These are phyloP conservation scores for Phylloporus arenicola DNA, from an alignment of 768 basidiomycete species.

Conservation along the genomic window DNA sequence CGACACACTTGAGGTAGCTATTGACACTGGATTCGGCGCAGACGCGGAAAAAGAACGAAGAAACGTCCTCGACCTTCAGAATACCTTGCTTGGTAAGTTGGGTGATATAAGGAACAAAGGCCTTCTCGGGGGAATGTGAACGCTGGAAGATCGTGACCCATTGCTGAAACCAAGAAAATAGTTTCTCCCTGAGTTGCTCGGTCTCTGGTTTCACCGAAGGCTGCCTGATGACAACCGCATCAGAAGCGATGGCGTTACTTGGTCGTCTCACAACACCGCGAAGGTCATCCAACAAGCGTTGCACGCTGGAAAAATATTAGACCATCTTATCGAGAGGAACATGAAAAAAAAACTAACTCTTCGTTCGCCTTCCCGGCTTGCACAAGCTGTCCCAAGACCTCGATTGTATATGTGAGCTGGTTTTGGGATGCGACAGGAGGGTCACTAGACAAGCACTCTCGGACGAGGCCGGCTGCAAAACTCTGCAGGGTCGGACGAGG, in stretches of 20 bases:
- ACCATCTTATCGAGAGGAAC: neutral
- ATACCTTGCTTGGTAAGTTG: constrained; percentile 96
- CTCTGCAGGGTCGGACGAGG: constrained; percentile 70
- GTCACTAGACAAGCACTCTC: constrained; percentile 79
- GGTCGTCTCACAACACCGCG: constrained; percentile 55
- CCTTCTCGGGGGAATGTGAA: constrained; percentile 86
- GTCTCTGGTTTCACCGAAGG: constrained; percentile 62
- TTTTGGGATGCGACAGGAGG: constrained; percentile 74
- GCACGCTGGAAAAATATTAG: constrained; percentile 43
- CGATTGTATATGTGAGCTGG: constrained; percentile 76
- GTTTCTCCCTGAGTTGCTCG: constrained; percentile 68
- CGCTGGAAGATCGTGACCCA: constrained; percentile 95
- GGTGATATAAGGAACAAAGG: constrained; percentile 95
- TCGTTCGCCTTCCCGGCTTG: constrained; percentile 78
- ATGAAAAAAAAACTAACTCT: constrained; percentile 50
- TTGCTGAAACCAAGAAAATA: constrained; percentile 82
- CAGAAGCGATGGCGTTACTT: constrained; percentile 35
- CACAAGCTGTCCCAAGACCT: constrained; percentile 69
- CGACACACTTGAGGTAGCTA: constrained; percentile 73
- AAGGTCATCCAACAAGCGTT: constrained; percentile 75
- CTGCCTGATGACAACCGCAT: constrained; percentile 36
- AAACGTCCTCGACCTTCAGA: constrained; percentile 90
- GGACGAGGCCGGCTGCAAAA: constrained; percentile 78
- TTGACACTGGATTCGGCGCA: constrained; percentile 93
- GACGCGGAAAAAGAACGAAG: constrained; percentile 97